These are phyloP conservation scores for Gastrolobium bilobum DNA, from an alignment of 306 rosid species.

Conservation along the genomic window DNA sequence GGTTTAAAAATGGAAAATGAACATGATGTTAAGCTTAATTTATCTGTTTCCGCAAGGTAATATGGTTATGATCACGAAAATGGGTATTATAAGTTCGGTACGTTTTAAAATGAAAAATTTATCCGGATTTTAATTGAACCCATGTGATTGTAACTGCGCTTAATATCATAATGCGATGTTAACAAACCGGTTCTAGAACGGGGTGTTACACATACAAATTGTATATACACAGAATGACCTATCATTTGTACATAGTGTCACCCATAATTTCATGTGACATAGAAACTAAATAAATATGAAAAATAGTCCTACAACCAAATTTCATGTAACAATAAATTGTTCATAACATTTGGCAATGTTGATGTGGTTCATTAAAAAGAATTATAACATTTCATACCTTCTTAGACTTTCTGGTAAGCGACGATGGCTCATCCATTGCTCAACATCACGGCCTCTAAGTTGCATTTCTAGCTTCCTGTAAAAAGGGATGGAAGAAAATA, in stretches of 20 bases:
- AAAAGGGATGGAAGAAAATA: constrained; percentile 37
- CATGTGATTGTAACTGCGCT: too few species aligned
- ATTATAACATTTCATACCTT: constrained; percentile 53
- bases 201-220: too few species aligned
- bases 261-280: neutral
- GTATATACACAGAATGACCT: too few species aligned
- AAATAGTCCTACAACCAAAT: neutral
- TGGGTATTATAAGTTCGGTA: too few species aligned
- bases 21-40: too few species aligned
- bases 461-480: constrained; percentile 83
- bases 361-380: constrained; percentile 8
- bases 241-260: neutral
- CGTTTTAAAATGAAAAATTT: too few species aligned
- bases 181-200: too few species aligned
- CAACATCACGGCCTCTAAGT: constrained; percentile 82
- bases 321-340: neutral
- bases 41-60: too few species aligned
- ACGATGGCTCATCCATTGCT: constrained; percentile 95
- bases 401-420: constrained; percentile 72
- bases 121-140: too few species aligned
- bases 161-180: too few species aligned
- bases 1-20: too few species aligned
- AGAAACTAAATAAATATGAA: neutral
- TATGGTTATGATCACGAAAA: too few species aligned
- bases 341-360: neutral